Base-by-base conservation (phyloP, 495 filamentous ascomycete species). In the Geopyxis carbonaria region DNA sequence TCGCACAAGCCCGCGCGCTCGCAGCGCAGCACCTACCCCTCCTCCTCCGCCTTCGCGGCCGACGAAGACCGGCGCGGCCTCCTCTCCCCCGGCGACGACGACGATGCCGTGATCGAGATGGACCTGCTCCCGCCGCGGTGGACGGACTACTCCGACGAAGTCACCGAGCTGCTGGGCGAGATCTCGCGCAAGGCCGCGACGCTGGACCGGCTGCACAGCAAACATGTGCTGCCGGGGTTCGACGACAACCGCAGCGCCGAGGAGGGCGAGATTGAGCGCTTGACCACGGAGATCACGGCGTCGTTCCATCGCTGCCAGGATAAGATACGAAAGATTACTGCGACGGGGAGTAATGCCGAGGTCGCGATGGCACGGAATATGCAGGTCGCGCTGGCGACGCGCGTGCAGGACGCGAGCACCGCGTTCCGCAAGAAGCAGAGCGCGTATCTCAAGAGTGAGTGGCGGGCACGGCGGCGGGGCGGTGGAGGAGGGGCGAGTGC, bases 31-130 rank as follows among this genome's bases (percentile, higher is more conserved):
- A 63, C 66, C 40, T 65, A 68, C 19, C 27, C 34, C 11, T 58
- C 73, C 11, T 58, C 73, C 24, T 57, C 60, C 29, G 64, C 68
- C 56, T 83, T 84, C 71, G 78, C 78, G 64, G 75, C 66, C 39
- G 57, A 57, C 11, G 51, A 80, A 49, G 86, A 95, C 64, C 78
- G 82, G 47, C 78, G 79, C 35, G 80, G 86, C 14, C 77, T 97
- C 44, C 78, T 95, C 56, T 79, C 85, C 43, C 61, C 70, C 6
- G 75, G 69, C 44, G 80, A 79, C 57, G 84, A 93, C 57, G 68
- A 72, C 47, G 89, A 95, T 58, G 79, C 82, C 13, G 73, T 97
- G 35, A 97, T 97, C 47, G 89, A 97, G 65, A 95, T 97, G 89
- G 87, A 94, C 60, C 64, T 93, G 9, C 68, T 97, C 7, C 91